These are phyloP conservation scores for Macadamia integrifolia DNA, from an alignment of 164 flowering plant genomes.

Conservation along the genomic window DNA sequence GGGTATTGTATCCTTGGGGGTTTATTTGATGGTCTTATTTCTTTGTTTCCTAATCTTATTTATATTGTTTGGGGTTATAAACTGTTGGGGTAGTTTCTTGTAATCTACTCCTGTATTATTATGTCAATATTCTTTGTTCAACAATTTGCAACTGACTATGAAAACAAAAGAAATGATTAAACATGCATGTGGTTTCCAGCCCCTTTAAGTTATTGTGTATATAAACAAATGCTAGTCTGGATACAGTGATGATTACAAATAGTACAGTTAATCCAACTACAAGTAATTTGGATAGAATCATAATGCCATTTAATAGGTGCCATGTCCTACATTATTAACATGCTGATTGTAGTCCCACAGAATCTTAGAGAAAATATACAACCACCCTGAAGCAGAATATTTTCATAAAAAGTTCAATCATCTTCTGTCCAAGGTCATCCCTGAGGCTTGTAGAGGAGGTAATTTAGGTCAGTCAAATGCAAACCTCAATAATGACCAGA, in stretches of 20 bases:
- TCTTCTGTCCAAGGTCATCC: not conserved
- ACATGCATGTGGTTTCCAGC: no score
- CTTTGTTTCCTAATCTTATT: no score
- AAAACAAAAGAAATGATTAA: no score
- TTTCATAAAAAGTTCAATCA: not conserved
- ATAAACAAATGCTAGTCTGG: not conserved
- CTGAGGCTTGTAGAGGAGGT: not conserved
- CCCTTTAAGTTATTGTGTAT: no score
- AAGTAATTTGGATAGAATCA: no score
- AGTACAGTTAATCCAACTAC: not conserved
- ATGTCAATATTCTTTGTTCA: no score
- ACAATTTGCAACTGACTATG: no score
- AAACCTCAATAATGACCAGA: not conserved
- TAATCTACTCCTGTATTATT: no score
- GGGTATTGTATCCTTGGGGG: no score
- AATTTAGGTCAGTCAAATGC: not conserved
- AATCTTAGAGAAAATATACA: not conserved
- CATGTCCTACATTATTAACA: not conserved
- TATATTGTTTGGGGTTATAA: no score
- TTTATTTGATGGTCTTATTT: no score
- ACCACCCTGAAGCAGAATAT: not conserved
- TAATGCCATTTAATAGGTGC: not conserved
- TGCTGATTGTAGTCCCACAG: not conserved
- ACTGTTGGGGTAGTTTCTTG: no score
- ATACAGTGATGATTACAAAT: not conserved